phyloP scores from a whole-genome alignment of 345 rosid genomes.

The Acer negundo region DNA sequence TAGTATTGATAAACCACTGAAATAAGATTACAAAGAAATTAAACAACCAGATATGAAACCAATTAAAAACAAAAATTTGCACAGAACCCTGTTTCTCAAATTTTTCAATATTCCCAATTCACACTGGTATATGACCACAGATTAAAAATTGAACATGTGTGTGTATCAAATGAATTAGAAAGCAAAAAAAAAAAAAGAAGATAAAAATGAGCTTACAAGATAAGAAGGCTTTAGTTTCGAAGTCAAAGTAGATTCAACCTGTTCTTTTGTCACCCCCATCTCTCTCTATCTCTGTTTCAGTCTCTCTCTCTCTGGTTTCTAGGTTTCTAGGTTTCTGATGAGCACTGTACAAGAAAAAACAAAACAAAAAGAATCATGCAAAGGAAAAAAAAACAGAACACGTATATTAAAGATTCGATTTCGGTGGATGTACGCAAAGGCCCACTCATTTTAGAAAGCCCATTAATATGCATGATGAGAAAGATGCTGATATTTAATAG shows the following conservation, averaged over 20 bases:
- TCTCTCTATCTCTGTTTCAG: too few relatives aligned
- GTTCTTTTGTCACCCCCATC: slow-evolving; percentile 85
- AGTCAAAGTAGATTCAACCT: slow-evolving; percentile 67
- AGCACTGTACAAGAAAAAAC: background rate
- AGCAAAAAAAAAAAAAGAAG: background rate
- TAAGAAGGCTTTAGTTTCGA: slow-evolving; percentile 73
- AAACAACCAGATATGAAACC: background rate
- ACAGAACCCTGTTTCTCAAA: background rate
- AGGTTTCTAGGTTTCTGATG: background rate
- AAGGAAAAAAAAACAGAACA: too few relatives aligned
- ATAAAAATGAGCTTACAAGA: slow-evolving; percentile 47
- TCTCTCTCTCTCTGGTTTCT: too few relatives aligned
- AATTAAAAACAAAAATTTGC: background rate
- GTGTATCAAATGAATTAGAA: background rate
- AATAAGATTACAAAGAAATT: background rate
- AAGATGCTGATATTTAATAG: too few relatives aligned
- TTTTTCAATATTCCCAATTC: background rate
- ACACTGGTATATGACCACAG: background rate
- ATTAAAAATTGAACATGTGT: background rate
- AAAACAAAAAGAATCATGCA: too few relatives aligned
- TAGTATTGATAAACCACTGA: background rate
- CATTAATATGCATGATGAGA: background rate
- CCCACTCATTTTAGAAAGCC: slow-evolving; percentile 1
- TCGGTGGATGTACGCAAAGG: slow-evolving; percentile 10
- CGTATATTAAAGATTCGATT: slow-evolving; percentile 7